Base-by-base conservation (phyloP, 2,329 filamentous ascomycete species). In the Purpureocillium takamizusanense region DNA sequence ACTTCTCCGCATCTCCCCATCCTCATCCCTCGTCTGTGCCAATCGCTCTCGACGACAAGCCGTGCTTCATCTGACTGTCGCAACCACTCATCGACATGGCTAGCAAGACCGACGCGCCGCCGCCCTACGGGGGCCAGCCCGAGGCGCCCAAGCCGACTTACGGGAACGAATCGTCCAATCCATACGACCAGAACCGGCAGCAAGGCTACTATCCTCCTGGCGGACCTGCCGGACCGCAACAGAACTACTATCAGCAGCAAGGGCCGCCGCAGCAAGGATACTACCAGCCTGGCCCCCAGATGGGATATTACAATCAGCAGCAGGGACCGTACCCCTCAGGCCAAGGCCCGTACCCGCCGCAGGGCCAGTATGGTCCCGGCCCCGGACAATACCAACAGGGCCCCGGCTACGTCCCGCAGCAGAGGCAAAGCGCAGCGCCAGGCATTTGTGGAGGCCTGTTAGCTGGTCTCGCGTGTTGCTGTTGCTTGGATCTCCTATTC, bases 401-500 rank as follows among this genome's bases (percentile, higher is more conserved):
- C 28, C 59, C 61, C 30, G 61, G 59, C 32, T 62, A 66, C 41
- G 57, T 52, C 14, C 59, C 53, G n/a, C 51, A 57, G 35, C 46
- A 59, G 39, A 52, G 47, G 48, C 55, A 51, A 45, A 56, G 56
- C 34, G 53, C 55, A 32, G 50, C 48, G 40, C 46, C 54, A 18
- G 61, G 66, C 33, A 46, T 65, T 38, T 47, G 73, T 31, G 65
- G 65, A 27, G 69, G 67, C 31, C 52, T 74, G 38, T 48, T 75
- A 13, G 73, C 69, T 13, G 62, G 63, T 45, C 51, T 74, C 42
- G 74, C 74, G 2, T 76, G 72, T 54, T 78, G 74, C 53, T 78
- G 74, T 57, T 78, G 74, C 51, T 52, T 78, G 50, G 74, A 78
- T 46, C 60, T 63, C 33, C 51, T 77, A n/a, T 76, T 75, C 50